Evolutionary conservation across 1,284 basidiomycete genomes (phyloP).

Genomic region (Naganishia liquefaciens): DNA sequence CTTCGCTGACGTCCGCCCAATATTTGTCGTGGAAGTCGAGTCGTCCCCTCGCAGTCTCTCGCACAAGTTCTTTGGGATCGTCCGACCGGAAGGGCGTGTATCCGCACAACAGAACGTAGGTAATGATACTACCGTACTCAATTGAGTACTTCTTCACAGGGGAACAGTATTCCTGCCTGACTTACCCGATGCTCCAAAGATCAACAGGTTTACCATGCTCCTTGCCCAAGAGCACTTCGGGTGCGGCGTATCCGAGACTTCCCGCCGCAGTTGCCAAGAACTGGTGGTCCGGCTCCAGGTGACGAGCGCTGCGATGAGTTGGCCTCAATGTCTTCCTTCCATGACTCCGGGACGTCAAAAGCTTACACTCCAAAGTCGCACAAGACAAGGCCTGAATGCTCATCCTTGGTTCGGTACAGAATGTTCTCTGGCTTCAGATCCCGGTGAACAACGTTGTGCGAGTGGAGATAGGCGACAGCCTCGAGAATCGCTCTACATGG

Average conservation of each 20-base stretch:
- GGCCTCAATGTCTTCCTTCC: conserved; percentile 9
- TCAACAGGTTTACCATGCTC: conserved; percentile 92
- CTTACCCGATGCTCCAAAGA: conserved; percentile 84
- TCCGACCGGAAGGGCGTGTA: conserved; percentile 91
- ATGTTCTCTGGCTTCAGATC: conserved; percentile 97
- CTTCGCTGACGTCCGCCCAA: conserved; percentile 81
- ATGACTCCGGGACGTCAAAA: conserved; percentile 31
- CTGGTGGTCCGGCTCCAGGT: conserved; percentile 74
- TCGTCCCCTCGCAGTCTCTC: conserved; percentile 77
- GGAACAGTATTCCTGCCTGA: neutral
- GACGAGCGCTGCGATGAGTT: conserved; percentile 67
- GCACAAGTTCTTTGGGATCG: conserved; percentile 71
- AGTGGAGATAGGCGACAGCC: conserved; percentile 78
- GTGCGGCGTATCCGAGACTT: conserved; percentile 90
- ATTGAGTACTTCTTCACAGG: conserved; percentile 1
- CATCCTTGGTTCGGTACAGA: conserved; percentile 73
- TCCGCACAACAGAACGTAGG: conserved; percentile 87
- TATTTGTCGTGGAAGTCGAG: conserved; percentile 90
- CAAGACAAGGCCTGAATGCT: conserved; percentile 74
- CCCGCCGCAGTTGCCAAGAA: conserved; percentile 80
- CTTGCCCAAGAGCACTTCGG: conserved; percentile 78
- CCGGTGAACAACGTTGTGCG: conserved; percentile 85
- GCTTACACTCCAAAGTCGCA: conserved; percentile 91
- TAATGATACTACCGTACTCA: conserved; percentile 74
- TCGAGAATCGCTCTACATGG: conserved; percentile 66